Evolutionary conservation across 495 filamentous ascomycete species (phyloP).

Genomic region (Xylaria nigripes): DNA sequence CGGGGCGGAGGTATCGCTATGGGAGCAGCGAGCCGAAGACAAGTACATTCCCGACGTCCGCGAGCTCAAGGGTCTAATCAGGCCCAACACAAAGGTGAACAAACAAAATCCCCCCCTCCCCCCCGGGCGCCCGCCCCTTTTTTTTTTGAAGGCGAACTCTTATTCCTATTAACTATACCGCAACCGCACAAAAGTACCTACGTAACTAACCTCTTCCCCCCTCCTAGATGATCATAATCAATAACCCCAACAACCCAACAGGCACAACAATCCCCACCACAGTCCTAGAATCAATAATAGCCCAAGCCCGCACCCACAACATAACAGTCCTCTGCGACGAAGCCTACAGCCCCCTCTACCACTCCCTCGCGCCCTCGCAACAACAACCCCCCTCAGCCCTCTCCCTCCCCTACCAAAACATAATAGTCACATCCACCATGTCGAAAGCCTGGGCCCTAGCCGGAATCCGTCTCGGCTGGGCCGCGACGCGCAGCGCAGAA

Average conservation of each 20-base stretch:
- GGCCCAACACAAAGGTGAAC: slow-evolving; percentile 66
- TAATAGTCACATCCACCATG: slow-evolving; percentile 69
- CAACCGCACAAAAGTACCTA: not conserved
- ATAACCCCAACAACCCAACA: slow-evolving; percentile 87
- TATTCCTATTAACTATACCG: not conserved
- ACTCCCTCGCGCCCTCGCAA: slow-evolving; percentile 44
- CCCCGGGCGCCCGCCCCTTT: not conserved
- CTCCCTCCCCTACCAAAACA: slow-evolving; percentile 60
- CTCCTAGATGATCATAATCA: slow-evolving; percentile 42
- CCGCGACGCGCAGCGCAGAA: slow-evolving; percentile 55
- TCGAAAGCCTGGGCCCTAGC: slow-evolving; percentile 84
- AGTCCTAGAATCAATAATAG: slow-evolving; percentile 53
- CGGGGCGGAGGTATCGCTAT: slow-evolving; percentile 73
- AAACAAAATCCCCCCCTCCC: not conserved
- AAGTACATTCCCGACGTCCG: slow-evolving; percentile 59
- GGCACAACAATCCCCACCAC: slow-evolving; percentile 59
- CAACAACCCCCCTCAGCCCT: slow-evolving; percentile 64
- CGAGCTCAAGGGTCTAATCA: slow-evolving; percentile 60
- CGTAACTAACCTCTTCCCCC: slow-evolving; percentile 16
- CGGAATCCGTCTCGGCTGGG: slow-evolving; percentile 76
- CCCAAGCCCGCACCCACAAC: slow-evolving; percentile 51
- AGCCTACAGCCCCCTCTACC: slow-evolving; percentile 86
- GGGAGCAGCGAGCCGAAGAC: slow-evolving; percentile 60
- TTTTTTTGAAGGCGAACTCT: too few species aligned
- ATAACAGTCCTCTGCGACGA: slow-evolving; percentile 73